A percentile compares a stretch with the other conserved stretches of the same genome.
phyloP scores from a whole-genome alignment of 441 rosid genomes.

The Pelargonium myrrhifolium region DNA sequence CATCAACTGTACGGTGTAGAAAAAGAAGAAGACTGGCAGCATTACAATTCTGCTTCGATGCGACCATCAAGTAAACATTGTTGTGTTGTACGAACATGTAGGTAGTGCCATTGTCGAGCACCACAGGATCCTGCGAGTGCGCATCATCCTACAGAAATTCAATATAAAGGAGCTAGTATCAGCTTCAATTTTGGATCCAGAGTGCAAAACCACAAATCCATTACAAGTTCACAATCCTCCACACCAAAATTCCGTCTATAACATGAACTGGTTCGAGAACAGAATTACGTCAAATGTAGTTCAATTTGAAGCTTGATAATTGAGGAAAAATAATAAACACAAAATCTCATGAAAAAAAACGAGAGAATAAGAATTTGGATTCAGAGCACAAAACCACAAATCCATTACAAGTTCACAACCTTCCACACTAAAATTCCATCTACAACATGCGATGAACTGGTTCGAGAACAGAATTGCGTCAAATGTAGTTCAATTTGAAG shows the following conservation, averaged over 20 bases:
- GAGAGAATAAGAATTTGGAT: not conserved
- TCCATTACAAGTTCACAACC: not conserved
- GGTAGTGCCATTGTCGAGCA: slow-evolving; percentile 82
- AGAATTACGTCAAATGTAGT: too few relatives aligned
- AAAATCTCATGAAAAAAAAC: not conserved
- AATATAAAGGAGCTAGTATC: slow-evolving; percentile 1
- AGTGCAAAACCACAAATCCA: not conserved
- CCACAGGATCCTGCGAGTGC: slow-evolving; percentile 89
- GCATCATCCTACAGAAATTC: slow-evolving; percentile 67
- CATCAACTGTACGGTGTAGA: slow-evolving; percentile 87
- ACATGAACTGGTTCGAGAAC: not conserved
- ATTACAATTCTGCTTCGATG: slow-evolving; percentile 89
- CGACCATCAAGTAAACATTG: slow-evolving; percentile 82
- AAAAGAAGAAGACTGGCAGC: slow-evolving; percentile 86
- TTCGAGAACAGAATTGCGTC: not conserved
- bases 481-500: too few relatives aligned
- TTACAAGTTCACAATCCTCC: not conserved
- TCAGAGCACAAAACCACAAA: not conserved
- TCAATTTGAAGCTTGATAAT: not conserved
- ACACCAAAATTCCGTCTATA: not conserved
- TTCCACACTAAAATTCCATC: not conserved
- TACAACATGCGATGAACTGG: not conserved
- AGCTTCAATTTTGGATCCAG: not conserved
- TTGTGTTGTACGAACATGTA: slow-evolving; percentile 89
- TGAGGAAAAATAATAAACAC: not conserved